Conservation (phyloP, 495 filamentous ascomycete genomes). For the Pyrenula aspistea region DNA sequence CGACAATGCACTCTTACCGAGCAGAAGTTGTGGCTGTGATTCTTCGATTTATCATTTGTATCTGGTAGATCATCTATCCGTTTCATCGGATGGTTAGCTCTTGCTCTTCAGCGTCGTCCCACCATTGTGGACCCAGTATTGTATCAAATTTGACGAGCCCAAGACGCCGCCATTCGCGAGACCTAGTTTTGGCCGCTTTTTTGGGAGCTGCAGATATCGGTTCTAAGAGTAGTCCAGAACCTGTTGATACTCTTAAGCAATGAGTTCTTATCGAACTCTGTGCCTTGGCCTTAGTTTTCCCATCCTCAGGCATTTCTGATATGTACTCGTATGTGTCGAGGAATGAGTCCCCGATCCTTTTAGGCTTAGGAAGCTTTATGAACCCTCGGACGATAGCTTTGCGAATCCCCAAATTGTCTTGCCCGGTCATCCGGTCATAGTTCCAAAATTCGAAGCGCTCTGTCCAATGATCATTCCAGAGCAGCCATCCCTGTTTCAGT, state of each 20-base stretch:
- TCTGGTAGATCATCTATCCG: too few species aligned
- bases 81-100: background rate
- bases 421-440: too few species aligned
- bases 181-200: background rate
- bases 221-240: background rate
- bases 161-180: background rate
- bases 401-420: too few species aligned
- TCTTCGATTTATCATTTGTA: too few species aligned
- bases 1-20: too few species aligned
- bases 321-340: background rate
- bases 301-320: background rate
- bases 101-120: background rate
- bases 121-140: background rate
- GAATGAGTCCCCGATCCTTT: background rate
- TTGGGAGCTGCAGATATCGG: background rate
- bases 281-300: background rate
- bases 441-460: background rate
- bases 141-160: background rate
- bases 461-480: background rate
- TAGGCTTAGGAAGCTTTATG: background rate
- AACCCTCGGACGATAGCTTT: background rate
- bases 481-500: background rate
- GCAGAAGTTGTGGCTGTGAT: too few species aligned
- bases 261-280: background rate
- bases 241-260: background rate